These are phyloP conservation scores for Cruciata laevipes DNA, from an alignment of 257 asterid species.

Conservation along the genomic window DNA sequence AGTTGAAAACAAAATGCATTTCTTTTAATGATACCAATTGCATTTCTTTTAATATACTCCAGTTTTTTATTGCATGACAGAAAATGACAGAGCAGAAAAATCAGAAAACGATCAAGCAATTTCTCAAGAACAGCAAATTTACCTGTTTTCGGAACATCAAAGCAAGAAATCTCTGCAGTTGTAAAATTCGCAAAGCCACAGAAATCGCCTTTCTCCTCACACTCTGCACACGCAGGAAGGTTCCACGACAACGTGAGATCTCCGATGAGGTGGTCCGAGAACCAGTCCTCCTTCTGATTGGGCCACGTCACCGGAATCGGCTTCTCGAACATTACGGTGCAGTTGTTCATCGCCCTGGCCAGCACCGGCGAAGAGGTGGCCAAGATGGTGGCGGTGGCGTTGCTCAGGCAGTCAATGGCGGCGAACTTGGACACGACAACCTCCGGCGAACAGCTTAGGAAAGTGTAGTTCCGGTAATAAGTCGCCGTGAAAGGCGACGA, in stretches of 20 bases:
- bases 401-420: conserved; percentile 55
- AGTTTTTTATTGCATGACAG: neutral
- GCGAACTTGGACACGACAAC: conserved; percentile 8
- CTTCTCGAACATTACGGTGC: conserved; percentile 25
- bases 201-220: conserved; percentile 24
- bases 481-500: conserved; percentile 41
- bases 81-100: neutral
- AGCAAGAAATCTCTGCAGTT: conserved; percentile 16
- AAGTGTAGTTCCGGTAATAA: conserved; percentile 35
- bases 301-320: conserved; percentile 44
- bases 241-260: conserved; percentile 46
- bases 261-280: conserved; percentile 18
- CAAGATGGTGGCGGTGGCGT: conserved; percentile 31
- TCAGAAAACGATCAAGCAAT: neutral
- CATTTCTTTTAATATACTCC: neutral
- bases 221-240: conserved; percentile 23
- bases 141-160: conserved; percentile 23
- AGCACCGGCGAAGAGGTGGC: conserved; percentile 37
- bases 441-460: conserved; percentile 51
- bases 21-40: neutral
- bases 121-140: neutral
- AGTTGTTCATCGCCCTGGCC: conserved; percentile 32
- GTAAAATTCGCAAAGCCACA: conserved; percentile 26
- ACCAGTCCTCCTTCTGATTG: conserved; percentile 2
- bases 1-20: conserved; percentile 6